Percentiles rank a stretch among this genome's conserved stretches.
Evolutionary conservation across 2,329 filamentous ascomycete genomes (phyloP).

Genomic region (Cadophora malorum): DNA sequence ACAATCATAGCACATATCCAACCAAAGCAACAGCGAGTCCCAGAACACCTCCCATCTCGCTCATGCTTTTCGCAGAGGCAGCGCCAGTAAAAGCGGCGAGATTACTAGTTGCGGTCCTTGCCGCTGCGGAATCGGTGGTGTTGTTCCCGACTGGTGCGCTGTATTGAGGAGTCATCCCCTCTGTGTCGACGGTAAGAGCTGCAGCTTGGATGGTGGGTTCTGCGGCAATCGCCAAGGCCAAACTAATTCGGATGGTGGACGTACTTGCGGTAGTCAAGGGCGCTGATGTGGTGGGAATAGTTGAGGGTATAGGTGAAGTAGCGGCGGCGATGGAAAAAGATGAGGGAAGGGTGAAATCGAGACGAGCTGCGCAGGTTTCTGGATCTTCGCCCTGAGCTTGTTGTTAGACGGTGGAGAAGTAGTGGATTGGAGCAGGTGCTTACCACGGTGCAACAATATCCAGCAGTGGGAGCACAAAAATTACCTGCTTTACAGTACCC

Average conservation of each 20-base stretch:
- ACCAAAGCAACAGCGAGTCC: slow-evolving; percentile 8
- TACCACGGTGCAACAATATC: slow-evolving; percentile 36
- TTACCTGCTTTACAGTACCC: slow-evolving; percentile 33
- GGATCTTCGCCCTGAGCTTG: slow-evolving; percentile 14
- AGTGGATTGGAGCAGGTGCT: neutral
- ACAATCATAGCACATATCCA: neutral
- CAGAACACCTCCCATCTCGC: neutral
- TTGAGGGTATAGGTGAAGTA: neutral
- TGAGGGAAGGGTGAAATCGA: neutral
- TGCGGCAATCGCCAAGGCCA: neutral
- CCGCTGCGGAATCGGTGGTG: neutral
- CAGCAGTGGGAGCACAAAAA: slow-evolving; percentile 33
- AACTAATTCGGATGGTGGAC: slow-evolving; percentile 8
- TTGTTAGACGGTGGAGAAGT: neutral
- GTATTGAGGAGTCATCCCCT: slow-evolving; percentile 9
- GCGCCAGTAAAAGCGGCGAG: slow-evolving; percentile 7
- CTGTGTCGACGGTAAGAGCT: slow-evolving; percentile 3
- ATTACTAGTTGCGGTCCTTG: neutral
- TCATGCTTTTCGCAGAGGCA: neutral
- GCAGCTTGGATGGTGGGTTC: neutral
- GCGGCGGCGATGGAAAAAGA: neutral
- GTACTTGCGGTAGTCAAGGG: neutral
- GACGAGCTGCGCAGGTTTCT: slow-evolving; percentile 13
- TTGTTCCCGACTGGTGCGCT: slow-evolving; percentile 8
- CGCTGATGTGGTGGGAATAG: neutral